phyloP scores from a whole-genome alignment of 1,284 basidiomycete species.

The Xanthoconium separans region DNA sequence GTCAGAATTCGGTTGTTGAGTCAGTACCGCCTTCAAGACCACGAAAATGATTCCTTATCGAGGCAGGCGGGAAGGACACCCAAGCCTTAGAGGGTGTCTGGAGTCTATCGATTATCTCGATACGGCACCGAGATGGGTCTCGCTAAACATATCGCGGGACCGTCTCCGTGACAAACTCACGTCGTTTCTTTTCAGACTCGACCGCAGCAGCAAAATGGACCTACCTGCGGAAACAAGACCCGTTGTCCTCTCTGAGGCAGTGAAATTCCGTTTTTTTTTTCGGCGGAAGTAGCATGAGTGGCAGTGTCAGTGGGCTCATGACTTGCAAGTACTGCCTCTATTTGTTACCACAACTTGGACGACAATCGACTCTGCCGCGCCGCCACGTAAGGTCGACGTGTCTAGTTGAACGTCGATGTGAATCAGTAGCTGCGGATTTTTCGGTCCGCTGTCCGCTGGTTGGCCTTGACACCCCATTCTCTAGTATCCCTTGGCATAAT shows the following conservation, averaged over 20 bases:
- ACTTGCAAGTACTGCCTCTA: too few relatives aligned
- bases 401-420: not conserved
- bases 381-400: not conserved
- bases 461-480: too few relatives aligned
- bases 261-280: too few relatives aligned
- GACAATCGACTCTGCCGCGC: too few relatives aligned
- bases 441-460: not conserved
- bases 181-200: not conserved
- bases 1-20: slow-evolving; percentile 11
- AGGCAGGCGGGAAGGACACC: not conserved
- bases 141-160: slow-evolving; percentile 3
- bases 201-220: not conserved
- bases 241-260: not conserved
- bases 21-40: slow-evolving; percentile 17
- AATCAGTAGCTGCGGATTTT: not conserved
- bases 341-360: too few relatives aligned
- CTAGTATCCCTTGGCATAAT: too few relatives aligned
- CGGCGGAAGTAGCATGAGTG: too few relatives aligned
- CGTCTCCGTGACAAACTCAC: not conserved
- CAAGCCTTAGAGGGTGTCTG: slow-evolving; percentile 18
- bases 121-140: slow-evolving; percentile 14
- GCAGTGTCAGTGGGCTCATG: too few relatives aligned
- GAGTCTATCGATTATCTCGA: slow-evolving; percentile 3
- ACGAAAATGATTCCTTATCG: slow-evolving; percentile 23
- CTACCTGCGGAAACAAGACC: not conserved